Base-by-base conservation (phyloP, 352 stramenopile genomes). In the Thalassiosira hispida region DNA sequence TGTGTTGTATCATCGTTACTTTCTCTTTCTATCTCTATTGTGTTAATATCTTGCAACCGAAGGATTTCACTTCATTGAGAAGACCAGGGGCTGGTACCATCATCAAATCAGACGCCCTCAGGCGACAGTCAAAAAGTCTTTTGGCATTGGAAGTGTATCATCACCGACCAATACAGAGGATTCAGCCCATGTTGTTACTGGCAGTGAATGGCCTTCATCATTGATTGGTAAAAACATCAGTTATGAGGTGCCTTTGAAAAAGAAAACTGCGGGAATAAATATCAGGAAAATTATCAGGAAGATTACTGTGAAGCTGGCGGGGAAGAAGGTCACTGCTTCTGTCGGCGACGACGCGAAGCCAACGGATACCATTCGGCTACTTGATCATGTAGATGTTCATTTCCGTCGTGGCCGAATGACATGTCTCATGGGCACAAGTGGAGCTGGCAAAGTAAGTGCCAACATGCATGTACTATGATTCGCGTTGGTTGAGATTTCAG, bases 401-500 rank as follows among this genome's bases (percentile, higher is more conserved):
- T 83, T 83, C 38, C 59, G 14, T 27, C 63, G 71, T 35, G 59
- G 57, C 27, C 52, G 51, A 16, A 69, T 83, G 60, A 52, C 44
- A 47, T 55, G 49, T 33, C 76, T 96, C 3, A 96, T 96, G 91
- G 92, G 92, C 8, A 60, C 47, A 3, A 68, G 46, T 35, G 92
- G 93, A 12, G 91, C 91, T 14, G 95, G 95, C 12, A 97, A 97
- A 60, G 20, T 38, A 8, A 38, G 31, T n/a, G n/a, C n/a, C n/a
- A n/a, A n/a, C n/a, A n/a, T n/a, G n/a, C n/a, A n/a, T n/a, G n/a
- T n/a, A n/a, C n/a, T n/a, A n/a, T n/a, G n/a, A n/a, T n/a, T n/a
- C n/a, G n/a, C n/a, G n/a, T n/a, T n/a, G n/a, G n/a, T n/a, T n/a
- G n/a, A n/a, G 31, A 38, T 38, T 8, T 8, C 31, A 38, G 31